These are phyloP conservation scores for Malus domestica DNA, from an alignment of 306 rosid species.

Conservation along the genomic window ASM211411v1 NC_041797.1:954501-955000, in stretches of 20 bases:
- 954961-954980: constrained; percentile 79
- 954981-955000: constrained; percentile 63
- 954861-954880: neutral
- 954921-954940: neutral
- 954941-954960: constrained; percentile 50
- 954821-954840: neutral
- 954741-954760: constrained; percentile 37
- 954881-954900: neutral
- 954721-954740: constrained; percentile 45
- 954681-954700: constrained; percentile 36
- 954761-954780: constrained; percentile 42
- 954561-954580: neutral
- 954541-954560: constrained; percentile 25
- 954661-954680: neutral
- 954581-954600: neutral
- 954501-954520: constrained; percentile 73
- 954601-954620: neutral
- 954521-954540: constrained; percentile 63
- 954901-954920: neutral
- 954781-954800: constrained; percentile 46
- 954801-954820: neutral
- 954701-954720: constrained; percentile 54
- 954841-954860: neutral
- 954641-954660: neutral
- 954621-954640: neutral